Conservation (phyloP, 1,284 basidiomycete genomes). For the Cryptococcus sp. region DNA sequence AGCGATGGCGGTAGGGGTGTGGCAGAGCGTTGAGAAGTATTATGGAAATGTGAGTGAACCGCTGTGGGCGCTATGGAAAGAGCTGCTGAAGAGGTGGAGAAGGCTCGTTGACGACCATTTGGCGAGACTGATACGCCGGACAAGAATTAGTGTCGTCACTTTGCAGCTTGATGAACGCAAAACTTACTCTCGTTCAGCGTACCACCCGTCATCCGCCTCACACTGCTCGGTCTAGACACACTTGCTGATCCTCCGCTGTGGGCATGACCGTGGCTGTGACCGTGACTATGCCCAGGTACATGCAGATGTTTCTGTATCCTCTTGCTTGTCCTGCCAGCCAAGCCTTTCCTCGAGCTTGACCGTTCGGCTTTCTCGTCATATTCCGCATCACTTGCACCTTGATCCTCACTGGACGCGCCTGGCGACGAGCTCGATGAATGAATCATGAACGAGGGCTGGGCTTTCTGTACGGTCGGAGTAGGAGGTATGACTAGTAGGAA, state of each 20-base stretch:
- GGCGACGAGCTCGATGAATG: constrained; percentile 6
- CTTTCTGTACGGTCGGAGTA: not conserved
- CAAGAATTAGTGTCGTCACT: constrained; percentile 1
- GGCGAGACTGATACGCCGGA: not conserved
- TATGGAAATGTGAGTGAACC: constrained; percentile 70
- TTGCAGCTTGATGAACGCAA: too few relatives aligned
- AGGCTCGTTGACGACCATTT: constrained; percentile 21
- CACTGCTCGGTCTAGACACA: constrained; percentile 20
- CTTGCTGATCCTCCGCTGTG: constrained; percentile 3
- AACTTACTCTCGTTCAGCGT: too few relatives aligned
- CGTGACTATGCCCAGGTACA: constrained; percentile 27
- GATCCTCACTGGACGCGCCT: not conserved
- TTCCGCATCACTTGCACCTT: not conserved
- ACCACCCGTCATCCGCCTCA: constrained; percentile 9
- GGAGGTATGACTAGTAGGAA: constrained; percentile 16
- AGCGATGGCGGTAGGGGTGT: constrained; percentile 23
- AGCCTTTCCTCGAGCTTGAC: constrained; percentile 1
- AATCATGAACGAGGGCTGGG: not conserved
- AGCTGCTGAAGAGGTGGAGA: constrained; percentile 29
- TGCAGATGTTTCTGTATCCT: constrained; percentile 48
- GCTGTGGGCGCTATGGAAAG: constrained; percentile 65
- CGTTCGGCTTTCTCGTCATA: not conserved
- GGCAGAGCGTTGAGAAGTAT: constrained; percentile 11
- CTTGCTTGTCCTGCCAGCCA: constrained; percentile 9
- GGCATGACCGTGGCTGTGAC: constrained; percentile 1